Percentiles rank a stretch among this genome's conserved stretches.
phyloP scores from a whole-genome alignment of 345 rosid genomes.

The Clarkia xantiana region DNA sequence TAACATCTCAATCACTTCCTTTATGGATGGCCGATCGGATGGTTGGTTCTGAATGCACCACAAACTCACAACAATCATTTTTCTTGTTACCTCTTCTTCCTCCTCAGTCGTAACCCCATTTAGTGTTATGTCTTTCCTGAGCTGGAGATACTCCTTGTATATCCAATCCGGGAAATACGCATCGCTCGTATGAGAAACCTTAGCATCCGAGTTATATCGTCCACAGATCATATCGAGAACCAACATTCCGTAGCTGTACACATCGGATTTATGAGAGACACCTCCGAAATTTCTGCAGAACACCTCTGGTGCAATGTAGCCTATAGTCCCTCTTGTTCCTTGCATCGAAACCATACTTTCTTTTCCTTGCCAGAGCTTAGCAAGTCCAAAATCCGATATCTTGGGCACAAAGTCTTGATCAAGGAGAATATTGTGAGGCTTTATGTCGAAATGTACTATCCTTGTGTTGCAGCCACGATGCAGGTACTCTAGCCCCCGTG shows the following conservation, averaged over 20 bases:
- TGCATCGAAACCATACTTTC: slow-evolving; percentile 21
- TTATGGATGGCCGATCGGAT: slow-evolving; percentile 4
- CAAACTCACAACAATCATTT: slow-evolving; percentile 2
- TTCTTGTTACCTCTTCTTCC: slow-evolving; percentile 8
- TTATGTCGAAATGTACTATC: slow-evolving; percentile 36
- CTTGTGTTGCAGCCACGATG: slow-evolving; percentile 38
- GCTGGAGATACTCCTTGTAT: slow-evolving; percentile 6
- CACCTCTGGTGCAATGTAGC: slow-evolving; percentile 23
- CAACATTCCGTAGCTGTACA: slow-evolving; percentile 22
- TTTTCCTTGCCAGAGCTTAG: slow-evolving; percentile 22
- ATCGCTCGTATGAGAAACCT: slow-evolving; percentile 5
- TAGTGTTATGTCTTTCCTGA: background rate
- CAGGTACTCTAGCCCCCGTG: slow-evolving; percentile 37
- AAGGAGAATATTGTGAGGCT: slow-evolving; percentile 33
- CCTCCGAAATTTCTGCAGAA: slow-evolving; percentile 10
- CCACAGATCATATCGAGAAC: slow-evolving; percentile 15
- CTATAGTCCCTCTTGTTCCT: slow-evolving; percentile 25
- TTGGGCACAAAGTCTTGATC: slow-evolving; percentile 25
- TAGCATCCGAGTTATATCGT: background rate
- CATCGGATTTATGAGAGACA: slow-evolving; percentile 25
- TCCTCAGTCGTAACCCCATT: background rate
- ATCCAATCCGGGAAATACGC: slow-evolving; percentile 10
- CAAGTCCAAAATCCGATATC: slow-evolving; percentile 40
- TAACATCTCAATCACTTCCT: slow-evolving; percentile 7
- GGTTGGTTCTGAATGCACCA: slow-evolving; percentile 22